Conservation (phyloP, 352 stramenopile species). For the Phytophthora podocarpi region DNA sequence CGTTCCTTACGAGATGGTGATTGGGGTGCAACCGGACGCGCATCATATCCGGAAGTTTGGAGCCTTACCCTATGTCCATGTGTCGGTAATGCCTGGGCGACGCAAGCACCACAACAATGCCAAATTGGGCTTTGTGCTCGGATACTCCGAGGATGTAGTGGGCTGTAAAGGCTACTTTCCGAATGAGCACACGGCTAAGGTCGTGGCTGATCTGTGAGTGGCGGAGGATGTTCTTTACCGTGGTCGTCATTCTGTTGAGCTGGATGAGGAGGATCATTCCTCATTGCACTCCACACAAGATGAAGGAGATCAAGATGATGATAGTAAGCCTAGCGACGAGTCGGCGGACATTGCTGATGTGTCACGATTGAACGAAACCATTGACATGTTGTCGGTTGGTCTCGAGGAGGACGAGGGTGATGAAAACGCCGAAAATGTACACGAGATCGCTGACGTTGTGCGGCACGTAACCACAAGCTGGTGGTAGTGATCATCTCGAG, state of each 20-base stretch:
- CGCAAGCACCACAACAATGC: conserved; percentile 8
- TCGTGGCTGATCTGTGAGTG: conserved; percentile 9
- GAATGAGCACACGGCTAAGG: background rate
- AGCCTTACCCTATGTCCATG: conserved; percentile 4
- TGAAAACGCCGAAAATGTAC: too few relatives aligned
- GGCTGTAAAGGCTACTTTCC: conserved; percentile 9
- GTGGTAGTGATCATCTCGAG: too few relatives aligned
- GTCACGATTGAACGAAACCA: too few relatives aligned
- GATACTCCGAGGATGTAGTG: conserved; percentile 4
- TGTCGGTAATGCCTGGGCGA: background rate
- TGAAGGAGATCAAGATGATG: too few relatives aligned
- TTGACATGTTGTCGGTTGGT: too few relatives aligned
- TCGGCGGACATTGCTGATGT: too few relatives aligned
- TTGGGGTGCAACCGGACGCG: conserved; percentile 7
- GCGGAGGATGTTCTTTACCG: background rate
- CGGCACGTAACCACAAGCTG: too few relatives aligned
- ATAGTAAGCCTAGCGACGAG: too few relatives aligned
- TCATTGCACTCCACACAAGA: too few relatives aligned
- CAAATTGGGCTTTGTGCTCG: conserved; percentile 2
- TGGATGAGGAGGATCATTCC: too few relatives aligned
- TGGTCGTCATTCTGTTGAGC: background rate
- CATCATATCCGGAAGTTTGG: conserved; percentile 15
- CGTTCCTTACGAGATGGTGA: conserved; percentile 10
- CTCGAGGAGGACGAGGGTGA: too few relatives aligned
- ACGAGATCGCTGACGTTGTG: too few relatives aligned